Conservation (phyloP, 306 rosid genomes). For the Biancaea sappan region DNA sequence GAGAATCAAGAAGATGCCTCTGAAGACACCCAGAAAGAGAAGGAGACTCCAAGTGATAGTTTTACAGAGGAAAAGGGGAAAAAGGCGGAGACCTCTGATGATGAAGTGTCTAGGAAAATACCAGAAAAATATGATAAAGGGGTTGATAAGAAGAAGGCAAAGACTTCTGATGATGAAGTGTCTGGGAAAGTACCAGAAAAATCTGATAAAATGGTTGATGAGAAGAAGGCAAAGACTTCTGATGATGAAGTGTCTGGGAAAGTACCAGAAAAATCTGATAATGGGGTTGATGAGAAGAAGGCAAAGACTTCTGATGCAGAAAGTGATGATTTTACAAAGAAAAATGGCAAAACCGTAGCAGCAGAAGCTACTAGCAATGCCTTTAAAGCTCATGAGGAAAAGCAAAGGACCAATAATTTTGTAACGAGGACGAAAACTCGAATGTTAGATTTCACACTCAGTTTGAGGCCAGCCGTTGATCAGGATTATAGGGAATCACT, state of each 20-base stretch:
- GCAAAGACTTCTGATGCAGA: background rate
- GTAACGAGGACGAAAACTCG: constrained; percentile 35
- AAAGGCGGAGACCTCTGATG: too few species aligned
- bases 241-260: constrained; percentile 14
- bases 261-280: too few species aligned
- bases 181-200: too few species aligned
- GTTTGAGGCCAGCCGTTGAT: constrained; percentile 27
- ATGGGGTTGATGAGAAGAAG: background rate
- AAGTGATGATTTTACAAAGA: constrained; percentile 11
- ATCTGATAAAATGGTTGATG: too few species aligned
- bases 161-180: too few species aligned
- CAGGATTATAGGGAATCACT: constrained; percentile 9
- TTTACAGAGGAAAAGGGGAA: constrained; percentile 7
- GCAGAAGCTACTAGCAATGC: constrained; percentile 17
- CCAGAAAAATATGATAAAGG: too few species aligned
- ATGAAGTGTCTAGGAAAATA: too few species aligned
- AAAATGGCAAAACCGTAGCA: constrained; percentile 18
- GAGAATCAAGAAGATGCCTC: constrained; percentile 1
- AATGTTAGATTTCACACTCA: constrained; percentile 36
- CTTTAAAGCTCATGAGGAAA: constrained; percentile 9
- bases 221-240: background rate
- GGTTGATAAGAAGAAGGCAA: background rate
- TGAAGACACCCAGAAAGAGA: constrained; percentile 1
- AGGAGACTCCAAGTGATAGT: constrained; percentile 12
- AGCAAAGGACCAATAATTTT: constrained; percentile 2